Evolutionary conservation across 192 early-diverging fungal genomes (phyloP).

Genomic region (Podila epicladia): DNA sequence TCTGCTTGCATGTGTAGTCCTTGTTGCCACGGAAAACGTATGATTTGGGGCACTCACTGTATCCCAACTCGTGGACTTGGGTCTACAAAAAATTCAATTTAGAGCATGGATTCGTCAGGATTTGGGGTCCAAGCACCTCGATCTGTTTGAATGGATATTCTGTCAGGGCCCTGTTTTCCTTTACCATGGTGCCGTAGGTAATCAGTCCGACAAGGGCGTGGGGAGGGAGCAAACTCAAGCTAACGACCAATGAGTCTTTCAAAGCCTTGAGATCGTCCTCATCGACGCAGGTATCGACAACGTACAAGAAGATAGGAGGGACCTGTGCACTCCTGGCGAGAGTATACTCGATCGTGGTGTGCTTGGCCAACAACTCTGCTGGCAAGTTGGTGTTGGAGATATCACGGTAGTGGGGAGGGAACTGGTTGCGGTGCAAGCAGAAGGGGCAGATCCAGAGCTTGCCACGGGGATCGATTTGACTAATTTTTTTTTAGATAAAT

Average conservation of each 20-base stretch:
- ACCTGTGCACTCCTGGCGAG: constrained; percentile 85
- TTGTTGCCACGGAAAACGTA: constrained; percentile 98
- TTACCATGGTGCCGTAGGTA: constrained; percentile 97
- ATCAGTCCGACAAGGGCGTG: constrained; percentile 95
- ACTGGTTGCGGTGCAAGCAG: constrained; percentile 95
- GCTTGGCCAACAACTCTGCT: constrained; percentile 89
- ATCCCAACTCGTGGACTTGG: constrained; percentile 97
- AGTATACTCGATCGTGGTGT: constrained; percentile 97
- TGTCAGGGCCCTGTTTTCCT: no score
- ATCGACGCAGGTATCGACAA: constrained; percentile 97
- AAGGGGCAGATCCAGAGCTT: constrained; percentile 99
- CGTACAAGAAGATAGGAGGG: constrained; percentile 96
- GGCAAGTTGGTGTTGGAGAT: constrained; percentile 93
- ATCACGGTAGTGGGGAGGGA: constrained; percentile 98
- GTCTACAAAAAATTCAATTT: constrained; percentile 54
- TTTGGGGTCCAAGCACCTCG: neutral
- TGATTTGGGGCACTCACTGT: constrained; percentile 95
- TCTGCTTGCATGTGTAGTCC: constrained; percentile 94
- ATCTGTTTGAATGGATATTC: neutral
- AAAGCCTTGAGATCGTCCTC: constrained; percentile 96
- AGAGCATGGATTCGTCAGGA: neutral
- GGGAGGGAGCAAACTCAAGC: constrained; percentile 90
- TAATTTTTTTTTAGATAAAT: constrained; percentile 26
- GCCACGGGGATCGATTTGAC: constrained; percentile 95
- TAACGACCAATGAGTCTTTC: constrained; percentile 92